phyloP scores from a whole-genome alignment of 2,329 filamentous ascomycete species.

The Blumeria hordei region DNA sequence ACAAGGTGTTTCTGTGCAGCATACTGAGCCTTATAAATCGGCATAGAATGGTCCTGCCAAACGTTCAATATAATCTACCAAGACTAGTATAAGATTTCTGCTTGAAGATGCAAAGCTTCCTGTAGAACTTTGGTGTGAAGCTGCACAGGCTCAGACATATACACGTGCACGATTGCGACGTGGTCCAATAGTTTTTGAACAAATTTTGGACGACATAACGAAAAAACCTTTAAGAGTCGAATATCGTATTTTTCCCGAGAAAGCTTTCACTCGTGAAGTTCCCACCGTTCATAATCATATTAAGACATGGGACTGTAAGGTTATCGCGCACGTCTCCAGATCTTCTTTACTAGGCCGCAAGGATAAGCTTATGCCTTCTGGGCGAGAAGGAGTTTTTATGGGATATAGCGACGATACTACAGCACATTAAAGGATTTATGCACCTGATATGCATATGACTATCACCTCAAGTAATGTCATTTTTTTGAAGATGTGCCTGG shows the following conservation, averaged over 20 bases:
- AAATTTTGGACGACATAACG: neutral
- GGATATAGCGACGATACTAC: neutral
- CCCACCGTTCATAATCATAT: neutral
- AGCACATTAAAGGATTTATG: neutral
- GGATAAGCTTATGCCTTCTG: neutral
- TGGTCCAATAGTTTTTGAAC: neutral
- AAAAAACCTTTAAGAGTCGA: neutral
- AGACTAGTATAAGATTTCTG: neutral
- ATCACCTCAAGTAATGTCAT: neutral
- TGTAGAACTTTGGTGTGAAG: constrained; percentile 1
- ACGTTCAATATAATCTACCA: neutral
- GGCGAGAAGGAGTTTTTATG: constrained; percentile 1
- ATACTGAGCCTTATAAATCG: neutral
- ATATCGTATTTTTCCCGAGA: neutral
- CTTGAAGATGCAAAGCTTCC: constrained; percentile 1
- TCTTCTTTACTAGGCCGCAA: neutral
- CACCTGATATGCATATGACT: neutral
- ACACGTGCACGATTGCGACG: neutral
- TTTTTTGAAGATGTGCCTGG: neutral
- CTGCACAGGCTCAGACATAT: constrained; percentile 1
- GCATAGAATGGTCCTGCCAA: neutral
- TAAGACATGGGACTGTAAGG: neutral
- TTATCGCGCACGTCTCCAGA: neutral
- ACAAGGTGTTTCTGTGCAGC: neutral
- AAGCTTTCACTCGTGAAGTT: neutral